Base-by-base conservation (phyloP, 306 rosid species). In the Carpinus viminea region DNA sequence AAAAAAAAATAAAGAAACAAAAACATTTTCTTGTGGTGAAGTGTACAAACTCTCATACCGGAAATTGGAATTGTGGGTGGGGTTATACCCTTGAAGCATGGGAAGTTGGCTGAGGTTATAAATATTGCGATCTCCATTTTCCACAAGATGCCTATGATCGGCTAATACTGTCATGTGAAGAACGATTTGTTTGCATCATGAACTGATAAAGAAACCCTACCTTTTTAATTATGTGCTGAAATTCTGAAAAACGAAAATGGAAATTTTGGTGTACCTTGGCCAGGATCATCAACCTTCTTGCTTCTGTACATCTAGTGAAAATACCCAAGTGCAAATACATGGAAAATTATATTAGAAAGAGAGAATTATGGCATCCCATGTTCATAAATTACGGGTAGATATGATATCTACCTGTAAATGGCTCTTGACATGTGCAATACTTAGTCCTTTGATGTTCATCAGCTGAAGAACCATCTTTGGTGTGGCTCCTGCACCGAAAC, bases 401-500 rank as follows among this genome's bases (percentile, higher is more conserved):
- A 38, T 41, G 8, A 41, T 41, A 41, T 1, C 43, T 78, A 95
- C 98, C 96, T 95, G 98, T 72, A 95, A 87, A 86, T 95, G 98
- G 84, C 99, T 95, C 93, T 95, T 95, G 82, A 95, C 98, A 87
- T 95, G 98, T 20, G 97, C 97, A 57, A 95, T 91, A 81, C 89
- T 93, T 41, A 95, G 77, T 51, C 99, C 98, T 85, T 93, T 93
- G 76, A 95, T 91, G 85, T 88, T 91, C 99, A 95, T 95, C 76
- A 95, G 74, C 71, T 93, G 99, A 88, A 95, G 99, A 87, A 93
- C 99, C 89, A 95, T 83, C 80, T 95, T 95, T 28, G 99, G 99
- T 3, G 99, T 95, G 77, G 99, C 98, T 88, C 88, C 99, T 95
- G 84, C 66, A 88, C 36, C 74, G 69, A 75, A 70, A 72, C 21